Conservation (phyloP, 176 grass and related monocot species). For the Rhynchospora pubera region DNA sequence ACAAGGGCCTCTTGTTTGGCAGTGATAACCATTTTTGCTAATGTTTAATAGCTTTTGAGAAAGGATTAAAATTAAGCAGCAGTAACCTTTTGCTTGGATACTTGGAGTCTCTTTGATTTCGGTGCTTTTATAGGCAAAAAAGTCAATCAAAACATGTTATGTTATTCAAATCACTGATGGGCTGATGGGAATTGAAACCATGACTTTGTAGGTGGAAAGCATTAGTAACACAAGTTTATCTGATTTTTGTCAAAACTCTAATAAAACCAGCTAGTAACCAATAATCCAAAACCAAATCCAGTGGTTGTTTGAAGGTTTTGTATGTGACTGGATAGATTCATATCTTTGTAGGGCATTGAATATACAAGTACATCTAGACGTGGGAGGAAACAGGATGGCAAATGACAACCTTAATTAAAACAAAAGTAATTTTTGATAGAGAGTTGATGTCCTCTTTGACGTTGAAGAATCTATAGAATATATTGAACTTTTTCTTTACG, state of each 20-base stretch:
- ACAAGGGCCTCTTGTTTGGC: not conserved
- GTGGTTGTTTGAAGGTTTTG: not conserved
- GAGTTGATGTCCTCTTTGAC: too few species aligned
- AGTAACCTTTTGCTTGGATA: not conserved
- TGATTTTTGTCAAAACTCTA: not conserved
- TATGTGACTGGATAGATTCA: not conserved
- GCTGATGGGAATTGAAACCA: not conserved
- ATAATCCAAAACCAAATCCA: conserved; percentile 13
- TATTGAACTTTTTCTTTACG: too few species aligned
- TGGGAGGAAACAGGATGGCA: not conserved
- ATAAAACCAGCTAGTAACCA: not conserved
- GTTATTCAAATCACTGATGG: not conserved
- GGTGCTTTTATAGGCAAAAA: conserved; percentile 4
- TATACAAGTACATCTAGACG: not conserved
- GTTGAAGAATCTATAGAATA: too few species aligned
- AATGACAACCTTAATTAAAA: not conserved
- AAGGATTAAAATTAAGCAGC: not conserved
- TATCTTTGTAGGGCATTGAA: not conserved
- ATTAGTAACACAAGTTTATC: not conserved
- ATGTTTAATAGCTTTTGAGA: not conserved
- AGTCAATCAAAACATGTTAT: not conserved
- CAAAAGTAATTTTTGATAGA: not conserved
- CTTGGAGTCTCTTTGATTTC: not conserved
- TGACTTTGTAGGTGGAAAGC: not conserved
- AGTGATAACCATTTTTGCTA: conserved; percentile 1